Base-by-base conservation (phyloP, 768 basidiomycete species). In the Macrolepiota fuliginosa region DNA sequence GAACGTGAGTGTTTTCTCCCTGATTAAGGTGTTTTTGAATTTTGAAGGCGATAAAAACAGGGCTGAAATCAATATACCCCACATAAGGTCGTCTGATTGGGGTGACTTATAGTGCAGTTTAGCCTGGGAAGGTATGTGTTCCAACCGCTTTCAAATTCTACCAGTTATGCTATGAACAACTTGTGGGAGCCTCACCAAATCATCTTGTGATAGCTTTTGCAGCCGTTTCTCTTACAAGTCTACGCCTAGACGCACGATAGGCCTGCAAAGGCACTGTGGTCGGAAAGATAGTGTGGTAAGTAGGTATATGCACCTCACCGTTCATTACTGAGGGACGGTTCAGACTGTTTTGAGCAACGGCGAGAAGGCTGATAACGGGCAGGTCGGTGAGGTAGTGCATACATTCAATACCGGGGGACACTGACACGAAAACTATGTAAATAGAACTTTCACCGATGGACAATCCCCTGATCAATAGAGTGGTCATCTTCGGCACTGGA, bases 271-370 rank as follows among this genome's bases (percentile, higher is more conserved):
- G 42, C 62, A 65, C 32, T 54, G 60, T 50, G 70, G 70, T n/a
- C 56, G 70, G 9, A 63, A 59, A 50, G 69, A 68, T 52, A 62
- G 59, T 35, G 63, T 70, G n/a, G 68, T 70, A 61, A 39, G 69
- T 65, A 15, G 45, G 11, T 25, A 36, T 37, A 36, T 29, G n/a
- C 36, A 17, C 11, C 46, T 46, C 12, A 22, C 24, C 9, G 12
- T 13, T 32, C 50, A 29, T 12, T 17, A n/a, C 49, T 58, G n/a
- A 63, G 9, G 19, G 17, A 29, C 29, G 3, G 9, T 56, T 32
- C 52, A 71, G 70, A 71, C 69, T 13, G 71, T 72, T 9, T 58
- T 72, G 29, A 70, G 68, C 57, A 71, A 71, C 50, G 70, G 71
- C 24, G 71, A 72, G 46, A 72, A 72, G 57, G 69, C 71, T 11